A percentile compares a stretch with the other conserved stretches of the same genome.
phyloP scores from a whole-genome alignment of 2,329 filamentous ascomycete species.

The Trichoderma arundinaceum region DNA sequence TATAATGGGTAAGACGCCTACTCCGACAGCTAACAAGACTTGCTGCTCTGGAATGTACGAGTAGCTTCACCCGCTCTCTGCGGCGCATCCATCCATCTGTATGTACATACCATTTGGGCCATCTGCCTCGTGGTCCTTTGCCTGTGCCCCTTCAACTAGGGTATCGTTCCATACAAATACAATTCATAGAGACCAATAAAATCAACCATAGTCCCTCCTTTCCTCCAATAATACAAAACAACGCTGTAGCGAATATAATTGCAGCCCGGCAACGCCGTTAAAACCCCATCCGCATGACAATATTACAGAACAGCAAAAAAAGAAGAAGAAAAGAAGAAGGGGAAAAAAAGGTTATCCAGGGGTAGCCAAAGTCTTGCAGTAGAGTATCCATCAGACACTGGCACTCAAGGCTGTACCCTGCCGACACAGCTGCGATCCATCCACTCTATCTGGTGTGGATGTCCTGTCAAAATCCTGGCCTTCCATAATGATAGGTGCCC shows the following conservation, averaged over 20 bases:
- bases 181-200: conserved; percentile 20
- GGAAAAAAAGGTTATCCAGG: neutral
- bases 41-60: conserved; percentile 3
- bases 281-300: conserved; percentile 16
- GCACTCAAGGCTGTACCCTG: conserved; percentile 18
- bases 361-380: neutral
- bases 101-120: conserved; percentile 13
- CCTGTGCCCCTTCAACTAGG: conserved; percentile 29
- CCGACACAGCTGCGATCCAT: conserved; percentile 15
- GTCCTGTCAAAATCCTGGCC: conserved; percentile 17
- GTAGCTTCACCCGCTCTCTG: neutral
- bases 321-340: neutral
- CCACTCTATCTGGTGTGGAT: conserved; percentile 26
- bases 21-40: neutral
- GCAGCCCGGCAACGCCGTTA: conserved; percentile 29
- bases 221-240: conserved; percentile 5
- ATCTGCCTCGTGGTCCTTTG: conserved; percentile 7
- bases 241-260: conserved; percentile 21
- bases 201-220: conserved; percentile 1
- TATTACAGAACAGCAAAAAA: conserved; percentile 12
- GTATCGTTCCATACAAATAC: conserved; percentile 32
- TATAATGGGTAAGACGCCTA: conserved; percentile 17
- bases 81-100: conserved; percentile 7
- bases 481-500: conserved; percentile 3
- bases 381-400: neutral